These are phyloP conservation scores for Lyophyllum atratum DNA, from an alignment of 768 basidiomycete genomes.

Conservation along the genomic window DNA sequence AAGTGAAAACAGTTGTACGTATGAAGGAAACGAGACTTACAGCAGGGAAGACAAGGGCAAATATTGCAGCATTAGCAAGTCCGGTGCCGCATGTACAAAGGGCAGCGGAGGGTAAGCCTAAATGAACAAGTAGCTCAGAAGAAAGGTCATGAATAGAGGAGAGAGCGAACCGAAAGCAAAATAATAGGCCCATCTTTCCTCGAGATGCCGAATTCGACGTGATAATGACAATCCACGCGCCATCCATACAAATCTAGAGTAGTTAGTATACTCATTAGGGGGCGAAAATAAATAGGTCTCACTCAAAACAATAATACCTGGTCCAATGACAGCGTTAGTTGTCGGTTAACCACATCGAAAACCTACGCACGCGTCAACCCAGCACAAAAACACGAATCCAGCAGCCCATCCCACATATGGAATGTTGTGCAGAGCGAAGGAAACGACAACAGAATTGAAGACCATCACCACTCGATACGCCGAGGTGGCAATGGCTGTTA, in stretches of 20 bases:
- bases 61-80: constrained; percentile 80
- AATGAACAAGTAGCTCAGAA: neutral
- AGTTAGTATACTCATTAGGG: constrained; percentile 10
- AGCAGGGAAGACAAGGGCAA: constrained; percentile 79
- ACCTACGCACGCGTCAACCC: constrained; percentile 80
- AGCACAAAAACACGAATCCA: constrained; percentile 77
- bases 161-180: constrained; percentile 69
- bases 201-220: constrained; percentile 68
- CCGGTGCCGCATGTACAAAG: constrained; percentile 74
- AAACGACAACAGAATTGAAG: constrained; percentile 69
- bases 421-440: constrained; percentile 61
- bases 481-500: constrained; percentile 75
- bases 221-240: constrained; percentile 72
- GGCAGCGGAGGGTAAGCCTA: constrained; percentile 71
- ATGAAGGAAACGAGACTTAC: constrained; percentile 45
- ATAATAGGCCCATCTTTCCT: constrained; percentile 90
- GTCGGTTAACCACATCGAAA: neutral
- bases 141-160: neutral
- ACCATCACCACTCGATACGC: constrained; percentile 86
- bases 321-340: neutral
- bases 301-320: constrained; percentile 94
- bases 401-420: constrained; percentile 64
- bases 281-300: constrained; percentile 19
- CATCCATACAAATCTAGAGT: constrained; percentile 72
- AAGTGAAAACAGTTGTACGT: neutral